These are phyloP conservation scores for Trichomonas vaginalis DNA, from an alignment of 208 protist genomes.

Conservation along the genomic window DNA sequence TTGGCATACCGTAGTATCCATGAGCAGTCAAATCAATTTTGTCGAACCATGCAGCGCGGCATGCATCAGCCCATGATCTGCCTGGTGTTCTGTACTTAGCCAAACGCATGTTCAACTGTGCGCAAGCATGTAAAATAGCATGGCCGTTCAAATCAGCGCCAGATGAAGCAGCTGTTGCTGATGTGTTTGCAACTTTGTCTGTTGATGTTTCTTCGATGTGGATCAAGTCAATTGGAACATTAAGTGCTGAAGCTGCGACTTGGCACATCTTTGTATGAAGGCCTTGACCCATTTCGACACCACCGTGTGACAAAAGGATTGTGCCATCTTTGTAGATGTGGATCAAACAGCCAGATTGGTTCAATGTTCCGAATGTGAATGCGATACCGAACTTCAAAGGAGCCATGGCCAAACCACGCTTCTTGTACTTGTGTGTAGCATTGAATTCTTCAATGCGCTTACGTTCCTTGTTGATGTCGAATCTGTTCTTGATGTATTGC, in stretches of 20 bases:
- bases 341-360: slow-evolving; percentile 47
- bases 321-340: slow-evolving; percentile 45
- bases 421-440: slow-evolving; percentile 47
- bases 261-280: slow-evolving; percentile 34
- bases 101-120: not conserved
- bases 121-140: not conserved
- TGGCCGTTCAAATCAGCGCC: slow-evolving; percentile 3
- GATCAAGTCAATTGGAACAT: slow-evolving; percentile 18
- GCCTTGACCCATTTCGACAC: slow-evolving; percentile 45
- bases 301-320: slow-evolving; percentile 36
- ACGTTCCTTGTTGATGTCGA: not conserved
- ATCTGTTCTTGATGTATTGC: not conserved
- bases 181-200: not conserved
- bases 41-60: not conserved
- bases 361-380: slow-evolving; percentile 50
- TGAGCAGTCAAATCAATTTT: not conserved
- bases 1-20: not conserved
- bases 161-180: not conserved
- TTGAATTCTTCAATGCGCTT: slow-evolving; percentile 54
- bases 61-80: not conserved
- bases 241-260: slow-evolving; percentile 33
- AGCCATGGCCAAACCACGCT: slow-evolving; percentile 55
- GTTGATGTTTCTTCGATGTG: not conserved
- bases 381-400: slow-evolving; percentile 62
- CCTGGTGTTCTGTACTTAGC: slow-evolving; percentile 15